Conservation (phyloP, 1,284 basidiomycete species). For the Vanrija pseudolonga region DNA sequence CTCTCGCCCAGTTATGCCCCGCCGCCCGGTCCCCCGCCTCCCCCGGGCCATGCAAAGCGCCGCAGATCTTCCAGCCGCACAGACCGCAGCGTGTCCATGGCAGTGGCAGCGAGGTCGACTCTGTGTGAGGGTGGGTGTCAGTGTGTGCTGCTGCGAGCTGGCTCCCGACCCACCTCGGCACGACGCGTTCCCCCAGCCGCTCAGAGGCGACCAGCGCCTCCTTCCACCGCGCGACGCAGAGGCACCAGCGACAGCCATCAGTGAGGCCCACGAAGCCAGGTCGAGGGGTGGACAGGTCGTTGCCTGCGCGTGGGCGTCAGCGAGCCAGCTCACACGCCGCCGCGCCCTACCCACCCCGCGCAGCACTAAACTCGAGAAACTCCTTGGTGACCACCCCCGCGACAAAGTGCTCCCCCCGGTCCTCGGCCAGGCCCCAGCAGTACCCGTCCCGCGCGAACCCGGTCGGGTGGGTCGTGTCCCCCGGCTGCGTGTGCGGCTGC, state of each 20-base stretch:
- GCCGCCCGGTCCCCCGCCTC: no score
- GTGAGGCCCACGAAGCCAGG: conserved; percentile 38
- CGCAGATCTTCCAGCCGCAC: conserved; percentile 39
- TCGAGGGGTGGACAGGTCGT: conserved; percentile 40
- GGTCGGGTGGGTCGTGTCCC: conserved; percentile 35
- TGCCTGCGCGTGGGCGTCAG: conserved; percentile 30
- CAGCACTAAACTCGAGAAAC: conserved; percentile 43
- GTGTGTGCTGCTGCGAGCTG: neutral
- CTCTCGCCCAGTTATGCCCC: no score
- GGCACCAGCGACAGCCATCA: conserved; percentile 47
- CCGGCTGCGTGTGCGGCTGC: conserved; percentile 31
- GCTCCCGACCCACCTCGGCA: conserved; percentile 31
- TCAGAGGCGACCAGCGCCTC: conserved; percentile 44
- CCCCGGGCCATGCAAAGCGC: conserved; percentile 22
- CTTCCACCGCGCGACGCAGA: conserved; percentile 49
- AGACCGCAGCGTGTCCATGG: conserved; percentile 33
- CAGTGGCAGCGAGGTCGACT: conserved; percentile 41
- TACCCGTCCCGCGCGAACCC: conserved; percentile 44
- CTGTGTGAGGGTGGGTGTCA: conserved; percentile 16
- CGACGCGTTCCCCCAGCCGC: conserved; percentile 35
- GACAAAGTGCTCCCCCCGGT: conserved; percentile 41
- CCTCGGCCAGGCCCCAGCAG: conserved; percentile 36
- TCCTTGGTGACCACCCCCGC: conserved; percentile 41
- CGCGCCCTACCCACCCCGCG: conserved; percentile 24
- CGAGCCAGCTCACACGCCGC: no score